phyloP scores from a whole-genome alignment of 768 basidiomycete species.

The Hericium coralloides region DNA sequence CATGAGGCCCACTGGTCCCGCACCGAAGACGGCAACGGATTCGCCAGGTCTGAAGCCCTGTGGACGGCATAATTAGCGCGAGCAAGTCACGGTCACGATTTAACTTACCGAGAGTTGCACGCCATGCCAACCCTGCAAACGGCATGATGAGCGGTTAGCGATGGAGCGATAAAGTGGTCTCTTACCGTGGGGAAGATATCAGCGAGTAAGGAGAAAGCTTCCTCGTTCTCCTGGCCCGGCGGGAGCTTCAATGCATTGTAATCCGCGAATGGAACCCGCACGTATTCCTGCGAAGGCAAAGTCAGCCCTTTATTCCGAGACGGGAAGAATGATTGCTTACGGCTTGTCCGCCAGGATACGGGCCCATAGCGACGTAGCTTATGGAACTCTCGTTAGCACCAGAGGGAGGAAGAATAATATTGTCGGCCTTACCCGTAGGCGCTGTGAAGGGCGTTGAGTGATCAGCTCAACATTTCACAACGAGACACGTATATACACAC shows the following conservation, averaged over 20 bases:
- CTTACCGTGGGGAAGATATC: conserved; percentile 48
- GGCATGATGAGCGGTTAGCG: no score
- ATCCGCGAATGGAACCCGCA: conserved; percentile 48
- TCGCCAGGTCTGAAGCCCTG: conserved; percentile 44
- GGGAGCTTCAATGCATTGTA: conserved; percentile 47
- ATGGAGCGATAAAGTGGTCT: background rate
- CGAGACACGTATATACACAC: conserved; percentile 18
- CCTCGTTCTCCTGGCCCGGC: conserved; percentile 43
- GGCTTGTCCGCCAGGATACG: conserved; percentile 45
- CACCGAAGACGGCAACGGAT: conserved; percentile 44
- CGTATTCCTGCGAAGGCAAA: conserved; percentile 34
- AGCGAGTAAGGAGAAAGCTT: conserved; percentile 44
- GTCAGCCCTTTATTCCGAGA: background rate
- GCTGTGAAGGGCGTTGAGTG: conserved; percentile 16
- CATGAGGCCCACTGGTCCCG: conserved; percentile 48
- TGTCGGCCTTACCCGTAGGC: conserved; percentile 32
- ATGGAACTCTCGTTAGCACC: conserved; percentile 2
- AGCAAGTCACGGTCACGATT: background rate
- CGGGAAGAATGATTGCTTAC: conserved; percentile 18
- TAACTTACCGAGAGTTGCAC: conserved; percentile 33
- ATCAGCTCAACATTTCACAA: background rate
- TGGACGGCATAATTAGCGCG: background rate
- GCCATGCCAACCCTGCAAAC: conserved; percentile 40
- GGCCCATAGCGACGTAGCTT: conserved; percentile 50
- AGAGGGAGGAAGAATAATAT: no score